Evolutionary conservation across 1,139 yeast genomes (phyloP), one percentile per base, ranked within the genome.

Genomic region (Candida smagusa): DNA sequence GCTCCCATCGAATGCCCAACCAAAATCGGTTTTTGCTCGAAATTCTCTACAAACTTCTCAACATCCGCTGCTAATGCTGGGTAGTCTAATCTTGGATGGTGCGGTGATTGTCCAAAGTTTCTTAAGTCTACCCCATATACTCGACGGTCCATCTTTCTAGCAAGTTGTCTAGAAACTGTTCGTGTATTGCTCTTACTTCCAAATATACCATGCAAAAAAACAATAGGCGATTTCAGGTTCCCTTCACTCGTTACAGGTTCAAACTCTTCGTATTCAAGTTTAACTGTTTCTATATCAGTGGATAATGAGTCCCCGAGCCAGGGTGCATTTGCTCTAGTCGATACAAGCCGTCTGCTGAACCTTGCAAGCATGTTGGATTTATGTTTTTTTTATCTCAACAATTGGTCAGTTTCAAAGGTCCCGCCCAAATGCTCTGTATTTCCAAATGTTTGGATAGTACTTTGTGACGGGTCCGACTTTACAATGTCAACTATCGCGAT

Each of bases 1-100:
- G 96, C 97, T 6, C 98, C 98, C 97, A 92, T 89, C 0, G 97
- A 89, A 59, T 90, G 97, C 1, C 98, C 98, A 21, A 92, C 70
- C 16, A 92, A 47, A 12, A 87, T 77, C 0, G 94, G 86, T 29
- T 72, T 64, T n/a, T 50, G 44, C 22, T 51, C 51, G 23, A 65
- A 64, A 0, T 61, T 49, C 1, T 53, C 52, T 11, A 89, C 72
- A 56, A 90, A 92, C 25, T 61, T 53, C 52, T 82, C 89, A 19
- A 92, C 89, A 58, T 92, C 98, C 0, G 87, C 84, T 1, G 96
- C 84, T 65, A 92, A 68, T 2, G 92, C 67, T 0, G 86, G 84
- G 58, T 89, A 89, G 58, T 85, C 92, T 52, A 87, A 86, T 24
- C 84, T 65, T 0, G 61, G 52, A 21, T 52, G 56, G 52, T 85